Evolutionary conservation across 2,329 filamentous ascomycete genomes (phyloP), one percentile per base, ranked within the genome.

Genomic region (Paradendryphiella salina): DNA sequence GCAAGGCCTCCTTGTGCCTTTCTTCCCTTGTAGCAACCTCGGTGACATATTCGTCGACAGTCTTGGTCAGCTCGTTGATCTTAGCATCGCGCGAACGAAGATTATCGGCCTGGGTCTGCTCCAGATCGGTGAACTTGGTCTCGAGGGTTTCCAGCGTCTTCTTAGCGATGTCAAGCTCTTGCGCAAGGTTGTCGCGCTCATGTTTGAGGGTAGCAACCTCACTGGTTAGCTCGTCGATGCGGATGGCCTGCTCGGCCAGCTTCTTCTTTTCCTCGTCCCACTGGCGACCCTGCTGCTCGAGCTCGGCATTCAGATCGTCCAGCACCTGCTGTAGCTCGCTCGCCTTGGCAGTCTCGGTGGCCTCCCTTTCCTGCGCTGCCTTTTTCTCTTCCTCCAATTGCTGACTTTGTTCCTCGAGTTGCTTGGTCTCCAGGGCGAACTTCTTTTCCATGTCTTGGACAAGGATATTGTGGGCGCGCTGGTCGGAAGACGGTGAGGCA

Each of bases 201-300:
- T 64, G 48, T 20, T 55, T 66, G 32, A 70, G 36, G 3, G 49
- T 47, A 6, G 58, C 54, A 1, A 71, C 41, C 36, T 71, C 59
- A 1, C 52, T 52, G 11, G 53, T 65, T 31, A 73, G 58, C 3
- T 50, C 49, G 10, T 66, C 64, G 26, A 72, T 68, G 32, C 66
- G 56, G 0, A 52, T 39, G 14, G 67, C 57, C 46, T 72, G 70
- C 34, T 72, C 67, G 0, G 56, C 58, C n/a, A 71, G 61, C 51
- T 65, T 67, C 57, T 67, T 65, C 63, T 70, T 72, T 28, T 73
- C 69, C 13, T 62, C 62, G 37, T 71, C 67, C 69, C 69, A 73
- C 45, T 73, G 57, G 6, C 52, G 58, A 33, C 67, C 69, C 38
- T 72, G 69, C 21, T 65, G 57, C 41, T 72, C 69, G 9, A 73